Percentiles rank a stretch among this genome's conserved stretches.
These are phyloP conservation scores for Vaccinium myrtillus DNA, from an alignment of 148 eudicot genomes.

Conservation along the genomic window DNA sequence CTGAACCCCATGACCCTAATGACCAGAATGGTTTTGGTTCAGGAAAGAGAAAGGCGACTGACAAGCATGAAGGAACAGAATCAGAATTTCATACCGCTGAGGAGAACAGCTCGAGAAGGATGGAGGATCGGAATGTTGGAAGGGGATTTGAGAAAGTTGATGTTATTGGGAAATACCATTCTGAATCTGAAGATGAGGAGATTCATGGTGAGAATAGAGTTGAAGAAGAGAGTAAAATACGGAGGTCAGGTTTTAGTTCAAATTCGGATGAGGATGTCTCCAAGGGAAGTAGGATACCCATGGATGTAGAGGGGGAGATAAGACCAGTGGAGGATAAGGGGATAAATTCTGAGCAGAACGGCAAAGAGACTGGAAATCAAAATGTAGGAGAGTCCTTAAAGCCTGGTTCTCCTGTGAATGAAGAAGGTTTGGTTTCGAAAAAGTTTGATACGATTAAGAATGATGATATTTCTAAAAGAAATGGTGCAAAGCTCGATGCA, in stretches of 20 bases:
- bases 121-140: constrained; percentile 20
- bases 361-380: constrained; percentile 18
- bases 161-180: constrained; percentile 13
- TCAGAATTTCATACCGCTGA: constrained; percentile 14
- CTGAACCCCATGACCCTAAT: constrained; percentile 40
- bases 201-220: neutral
- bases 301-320: neutral
- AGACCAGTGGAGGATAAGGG: constrained; percentile 7
- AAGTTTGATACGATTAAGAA: neutral
- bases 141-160: constrained; percentile 20
- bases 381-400: neutral
- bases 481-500: neutral
- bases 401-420: neutral
- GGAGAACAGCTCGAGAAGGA: constrained; percentile 11
- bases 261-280: neutral
- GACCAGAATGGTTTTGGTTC: constrained; percentile 23
- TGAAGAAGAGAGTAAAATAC: constrained; percentile 16
- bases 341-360: constrained; percentile 26
- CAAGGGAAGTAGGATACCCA: neutral
- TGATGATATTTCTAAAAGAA: neutral
- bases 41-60: constrained; percentile 14
- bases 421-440: neutral
- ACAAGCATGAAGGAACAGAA: constrained; percentile 12
- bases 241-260: neutral
- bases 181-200: constrained; percentile 29